phyloP scores from a whole-genome alignment of 768 basidiomycete species.

The Phlebiopsis flavidoalba region DNA sequence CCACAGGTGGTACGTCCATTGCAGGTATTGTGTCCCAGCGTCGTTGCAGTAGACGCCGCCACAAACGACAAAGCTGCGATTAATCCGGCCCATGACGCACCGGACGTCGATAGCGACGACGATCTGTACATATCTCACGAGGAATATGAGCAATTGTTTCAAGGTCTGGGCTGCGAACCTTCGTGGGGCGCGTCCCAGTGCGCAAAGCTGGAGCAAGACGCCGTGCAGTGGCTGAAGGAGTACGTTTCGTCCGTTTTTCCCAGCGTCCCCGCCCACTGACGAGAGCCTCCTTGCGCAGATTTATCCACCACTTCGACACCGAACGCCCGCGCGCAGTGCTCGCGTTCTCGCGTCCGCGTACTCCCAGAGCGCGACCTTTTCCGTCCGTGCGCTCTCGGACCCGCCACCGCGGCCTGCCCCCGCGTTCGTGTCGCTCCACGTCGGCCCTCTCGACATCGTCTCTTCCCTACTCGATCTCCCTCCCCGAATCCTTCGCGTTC shows the following conservation, averaged over 20 bases:
- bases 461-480: constrained; percentile 15
- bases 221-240: neutral
- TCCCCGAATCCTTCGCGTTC: constrained; percentile 13
- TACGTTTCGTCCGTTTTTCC: neutral
- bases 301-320: constrained; percentile 12
- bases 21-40: too few relatives aligned
- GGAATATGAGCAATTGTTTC: neutral
- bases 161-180: too few relatives aligned
- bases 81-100: too few relatives aligned
- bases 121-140: neutral
- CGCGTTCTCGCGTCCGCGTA: constrained; percentile 21
- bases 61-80: too few relatives aligned
- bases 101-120: neutral
- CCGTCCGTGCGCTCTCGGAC: constrained; percentile 9
- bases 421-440: neutral
- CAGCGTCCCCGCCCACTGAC: neutral
- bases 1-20: too few relatives aligned
- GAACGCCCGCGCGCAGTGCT: constrained; percentile 18
- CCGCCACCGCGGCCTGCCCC: neutral
- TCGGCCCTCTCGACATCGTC: constrained; percentile 15
- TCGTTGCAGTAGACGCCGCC: too few relatives aligned
- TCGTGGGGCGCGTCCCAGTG: neutral
- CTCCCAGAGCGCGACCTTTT: constrained; percentile 18
- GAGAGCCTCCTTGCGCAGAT: constrained; percentile 8
- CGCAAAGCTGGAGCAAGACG: neutral